Percentiles rank a stretch among this genome's conserved stretches.
Evolutionary conservation across 345 rosid species (phyloP).

Genomic region (Aquilaria malaccensis): DNA sequence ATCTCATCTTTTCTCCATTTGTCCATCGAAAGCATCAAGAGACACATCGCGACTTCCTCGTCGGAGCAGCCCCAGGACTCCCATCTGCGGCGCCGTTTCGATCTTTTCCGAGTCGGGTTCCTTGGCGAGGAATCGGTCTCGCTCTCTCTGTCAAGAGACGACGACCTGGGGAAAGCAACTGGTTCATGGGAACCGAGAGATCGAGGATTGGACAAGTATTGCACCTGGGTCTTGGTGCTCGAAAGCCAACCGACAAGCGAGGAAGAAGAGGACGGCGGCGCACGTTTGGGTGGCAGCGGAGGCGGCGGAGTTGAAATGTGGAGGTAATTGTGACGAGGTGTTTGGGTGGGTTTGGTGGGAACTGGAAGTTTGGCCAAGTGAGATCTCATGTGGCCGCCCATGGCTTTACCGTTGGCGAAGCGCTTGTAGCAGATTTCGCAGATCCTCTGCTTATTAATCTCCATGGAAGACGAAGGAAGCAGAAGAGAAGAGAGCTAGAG

Average conservation of each 20-base stretch:
- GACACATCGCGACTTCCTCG: conserved; percentile 35
- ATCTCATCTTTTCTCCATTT: conserved; percentile 21
- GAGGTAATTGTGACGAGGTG: too few relatives aligned
- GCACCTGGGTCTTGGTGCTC: not conserved
- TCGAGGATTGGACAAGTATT: not conserved
- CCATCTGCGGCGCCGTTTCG: conserved; percentile 16
- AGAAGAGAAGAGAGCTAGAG: not conserved
- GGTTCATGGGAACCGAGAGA: conserved; percentile 4
- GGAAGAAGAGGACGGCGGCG: conserved; percentile 17
- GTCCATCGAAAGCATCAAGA: conserved; percentile 39
- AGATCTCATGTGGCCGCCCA: conserved; percentile 76
- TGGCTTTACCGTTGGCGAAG: conserved; percentile 56
- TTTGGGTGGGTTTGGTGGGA: conserved; percentile 19
- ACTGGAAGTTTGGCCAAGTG: conserved; percentile 41
- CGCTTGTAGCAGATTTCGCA: conserved; percentile 52
- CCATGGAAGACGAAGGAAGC: conserved; percentile 17
- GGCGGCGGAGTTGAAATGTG: not conserved
- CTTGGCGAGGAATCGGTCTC: conserved; percentile 19
- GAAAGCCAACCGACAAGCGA: too few relatives aligned
- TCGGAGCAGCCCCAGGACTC: not conserved
- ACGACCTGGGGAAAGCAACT: not conserved
- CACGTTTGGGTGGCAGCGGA: not conserved
- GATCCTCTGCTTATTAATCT: conserved; percentile 13
- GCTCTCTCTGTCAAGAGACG: conserved; percentile 10
- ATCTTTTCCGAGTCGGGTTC: conserved; percentile 20